Base-by-base conservation (phyloP, 2,329 filamentous ascomycete genomes). In the Fusarium sp. region DNA sequence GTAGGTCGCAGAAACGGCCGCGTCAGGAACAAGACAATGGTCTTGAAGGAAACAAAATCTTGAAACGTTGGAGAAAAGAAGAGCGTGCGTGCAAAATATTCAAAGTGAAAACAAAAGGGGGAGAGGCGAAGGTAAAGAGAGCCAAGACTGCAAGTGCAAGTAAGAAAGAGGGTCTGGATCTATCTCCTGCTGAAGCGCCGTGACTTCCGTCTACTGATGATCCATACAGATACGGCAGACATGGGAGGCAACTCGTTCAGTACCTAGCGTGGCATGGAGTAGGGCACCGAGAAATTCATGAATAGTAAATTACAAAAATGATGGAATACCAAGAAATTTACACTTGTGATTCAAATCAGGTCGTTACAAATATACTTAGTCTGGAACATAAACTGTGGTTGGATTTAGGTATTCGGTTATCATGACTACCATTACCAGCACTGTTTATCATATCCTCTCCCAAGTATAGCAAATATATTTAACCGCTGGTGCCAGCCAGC, bases 1-100 rank as follows among this genome's bases (percentile, higher is more conserved):
- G 63, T 50, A 56, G 74, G 74, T 72, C 74, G 74, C 74, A 76
- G 72, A 74, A 74, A 74, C 66, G 74, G 74, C 57, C 74, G 70
- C 70, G 55, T 61, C 65, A 73, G 71, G 71, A 66, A 74, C 72
- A 62, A 61, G 47, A 54, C 50, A 36, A 49, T 33, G 58, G 37
- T 60, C 60, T 44, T 38, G 47, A 42, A 47, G 57, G 41, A 44
- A 62, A 50, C n/a, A 26, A 46, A 28, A 44, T 46, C 46, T 54
- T 45, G 54, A 58, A 42, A 42, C 34, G 33, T 26, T 50, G 45
- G 28, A 38, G 12, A 53, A 51, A 40, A 42, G 40, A 30, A 36
- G 26, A 49, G 60, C 38, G 15, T 16, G 15, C 36, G 28, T 6
- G 23, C 23, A 33, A 37, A 37, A 15, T 44, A 23, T 13, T 38